phyloP scores from a whole-genome alignment of 169 alveolate genomes.

The Cryptosporidium ryanae region DNA sequence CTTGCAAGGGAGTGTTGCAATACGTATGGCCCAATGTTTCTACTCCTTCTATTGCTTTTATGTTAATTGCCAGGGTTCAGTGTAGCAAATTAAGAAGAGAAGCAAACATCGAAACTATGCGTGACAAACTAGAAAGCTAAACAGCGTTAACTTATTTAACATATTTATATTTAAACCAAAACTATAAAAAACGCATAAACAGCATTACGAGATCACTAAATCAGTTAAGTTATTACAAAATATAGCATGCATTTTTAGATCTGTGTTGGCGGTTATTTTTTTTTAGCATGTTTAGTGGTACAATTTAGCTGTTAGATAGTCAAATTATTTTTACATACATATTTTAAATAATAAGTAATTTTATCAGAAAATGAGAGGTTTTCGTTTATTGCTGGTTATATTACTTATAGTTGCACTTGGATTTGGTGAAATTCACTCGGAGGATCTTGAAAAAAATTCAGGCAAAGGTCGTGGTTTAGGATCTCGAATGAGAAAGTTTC shows the following conservation, averaged over 20 bases:
- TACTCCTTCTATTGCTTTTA: slow-evolving; percentile 49
- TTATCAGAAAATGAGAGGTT: background rate
- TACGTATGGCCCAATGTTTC: slow-evolving; percentile 69
- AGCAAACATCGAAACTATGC: background rate
- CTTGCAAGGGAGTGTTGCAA: slow-evolving; percentile 64
- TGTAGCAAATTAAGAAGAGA: slow-evolving; percentile 14
- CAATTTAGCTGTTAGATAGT: background rate
- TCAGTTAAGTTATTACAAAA: background rate
- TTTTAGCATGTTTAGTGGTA: background rate
- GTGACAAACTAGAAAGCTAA: background rate
- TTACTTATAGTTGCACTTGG: background rate
- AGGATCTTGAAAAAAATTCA: background rate
- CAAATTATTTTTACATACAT: no score
- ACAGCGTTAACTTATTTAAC: background rate
- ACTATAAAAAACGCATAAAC: no score
- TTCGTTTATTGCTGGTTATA: background rate
- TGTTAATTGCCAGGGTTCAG: slow-evolving; percentile 67
- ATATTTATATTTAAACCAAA: background rate
- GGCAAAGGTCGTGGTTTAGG: background rate
- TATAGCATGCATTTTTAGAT: background rate
- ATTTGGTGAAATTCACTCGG: background rate
- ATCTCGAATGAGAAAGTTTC: background rate
- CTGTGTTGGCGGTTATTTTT: background rate
- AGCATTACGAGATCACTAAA: background rate
- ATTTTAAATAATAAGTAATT: background rate